phyloP scores from a whole-genome alignment of 2,329 filamentous ascomycete genomes.

The Aspergillus cejpii region DNA sequence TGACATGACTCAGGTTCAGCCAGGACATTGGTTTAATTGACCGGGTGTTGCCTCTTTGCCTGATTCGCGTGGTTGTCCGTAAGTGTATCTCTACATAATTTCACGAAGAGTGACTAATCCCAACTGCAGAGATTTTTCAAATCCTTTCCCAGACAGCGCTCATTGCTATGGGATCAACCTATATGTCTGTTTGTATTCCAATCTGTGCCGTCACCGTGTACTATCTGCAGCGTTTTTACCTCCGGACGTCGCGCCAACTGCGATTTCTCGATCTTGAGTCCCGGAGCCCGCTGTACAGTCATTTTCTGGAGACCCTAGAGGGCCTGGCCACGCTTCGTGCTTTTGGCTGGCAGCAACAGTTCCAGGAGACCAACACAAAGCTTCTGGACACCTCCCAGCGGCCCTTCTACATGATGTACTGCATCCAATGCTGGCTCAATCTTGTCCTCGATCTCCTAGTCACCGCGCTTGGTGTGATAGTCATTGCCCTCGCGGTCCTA shows the following conservation, averaged over 20 bases:
- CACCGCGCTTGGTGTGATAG: constrained; percentile 34
- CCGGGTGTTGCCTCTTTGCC: too few species aligned
- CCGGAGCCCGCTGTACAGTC: not conserved
- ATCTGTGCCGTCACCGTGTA: too few species aligned
- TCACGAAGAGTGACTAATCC: too few species aligned
- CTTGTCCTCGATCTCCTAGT: constrained; percentile 41
- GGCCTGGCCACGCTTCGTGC: constrained; percentile 47
- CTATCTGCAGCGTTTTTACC: not conserved
- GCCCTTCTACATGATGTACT: constrained; percentile 42
- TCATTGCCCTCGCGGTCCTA: constrained; percentile 40
- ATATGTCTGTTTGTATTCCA: too few species aligned
- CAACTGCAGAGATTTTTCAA: too few species aligned
- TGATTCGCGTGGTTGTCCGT: too few species aligned
- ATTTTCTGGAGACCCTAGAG: constrained; percentile 5
- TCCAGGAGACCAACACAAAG: constrained; percentile 33
- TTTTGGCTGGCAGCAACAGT: constrained; percentile 43
- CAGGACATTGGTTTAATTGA: too few species aligned
- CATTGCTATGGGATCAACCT: too few species aligned
- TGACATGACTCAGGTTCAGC: too few species aligned
- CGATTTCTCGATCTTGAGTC: not conserved
- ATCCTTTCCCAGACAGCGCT: too few species aligned
- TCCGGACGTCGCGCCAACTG: not conserved
- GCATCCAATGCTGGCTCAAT: constrained; percentile 40
- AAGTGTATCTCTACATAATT: too few species aligned
- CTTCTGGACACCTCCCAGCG: constrained; percentile 38